Conservation (phyloP, 225 moss, liverwort and hornwort species). For the Rhytidiadelphus loreus region DNA sequence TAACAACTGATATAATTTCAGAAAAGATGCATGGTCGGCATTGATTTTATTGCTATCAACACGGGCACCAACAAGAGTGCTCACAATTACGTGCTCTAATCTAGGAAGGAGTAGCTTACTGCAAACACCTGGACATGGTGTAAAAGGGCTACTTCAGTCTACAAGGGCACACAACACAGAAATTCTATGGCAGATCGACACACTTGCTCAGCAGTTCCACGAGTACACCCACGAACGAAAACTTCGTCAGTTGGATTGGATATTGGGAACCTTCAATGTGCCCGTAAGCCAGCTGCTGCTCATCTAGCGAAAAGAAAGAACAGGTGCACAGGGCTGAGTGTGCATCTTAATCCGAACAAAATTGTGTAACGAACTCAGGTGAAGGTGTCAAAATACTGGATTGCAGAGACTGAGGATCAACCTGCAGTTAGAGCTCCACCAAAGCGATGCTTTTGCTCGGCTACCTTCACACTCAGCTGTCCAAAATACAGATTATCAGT, state of each 20-base stretch:
- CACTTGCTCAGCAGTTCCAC: no score
- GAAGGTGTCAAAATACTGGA: no score
- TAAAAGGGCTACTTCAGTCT: no score
- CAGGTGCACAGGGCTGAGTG: no score
- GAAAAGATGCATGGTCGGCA: not conserved
- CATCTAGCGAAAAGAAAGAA: no score
- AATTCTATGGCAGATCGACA: not conserved
- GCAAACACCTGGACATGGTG: not conserved
- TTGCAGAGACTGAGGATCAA: not conserved
- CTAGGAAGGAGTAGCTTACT: not conserved
- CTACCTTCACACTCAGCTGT: constrained; percentile 77
- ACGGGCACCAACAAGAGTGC: not conserved
- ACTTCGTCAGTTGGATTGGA: no score
- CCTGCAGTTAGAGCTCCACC: not conserved
- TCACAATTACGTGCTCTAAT: not conserved
- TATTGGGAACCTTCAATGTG: not conserved
- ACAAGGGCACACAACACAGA: no score
- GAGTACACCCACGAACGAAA: no score
- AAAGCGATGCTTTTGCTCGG: constrained; percentile 62
- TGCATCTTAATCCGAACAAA: no score
- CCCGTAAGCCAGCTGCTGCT: no score
- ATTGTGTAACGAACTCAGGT: no score
- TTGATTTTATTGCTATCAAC: constrained; percentile 1
- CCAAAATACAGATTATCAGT: not conserved
- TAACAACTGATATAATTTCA: not conserved